These are phyloP conservation scores for Turritis glabra DNA, from an alignment of 345 rosid genomes.

Conservation along the genomic window DNA sequence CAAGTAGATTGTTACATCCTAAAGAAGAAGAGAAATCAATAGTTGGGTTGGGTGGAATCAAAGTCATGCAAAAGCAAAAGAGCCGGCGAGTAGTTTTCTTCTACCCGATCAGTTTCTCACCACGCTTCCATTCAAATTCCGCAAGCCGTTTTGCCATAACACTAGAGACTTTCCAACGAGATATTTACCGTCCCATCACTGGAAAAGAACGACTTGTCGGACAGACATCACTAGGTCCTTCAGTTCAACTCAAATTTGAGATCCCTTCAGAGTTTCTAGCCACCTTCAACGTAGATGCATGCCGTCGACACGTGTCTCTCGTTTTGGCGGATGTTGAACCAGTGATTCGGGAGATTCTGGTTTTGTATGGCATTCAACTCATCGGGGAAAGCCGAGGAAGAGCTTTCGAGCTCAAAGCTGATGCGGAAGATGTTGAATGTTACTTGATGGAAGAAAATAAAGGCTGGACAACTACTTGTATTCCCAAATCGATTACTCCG, in stretches of 20 bases:
- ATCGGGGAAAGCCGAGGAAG: not conserved
- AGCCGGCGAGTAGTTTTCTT: conserved; percentile 1
- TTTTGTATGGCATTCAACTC: conserved; percentile 5
- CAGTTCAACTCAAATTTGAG: not conserved
- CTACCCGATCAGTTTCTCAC: conserved; percentile 1
- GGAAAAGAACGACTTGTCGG: conserved; percentile 11
- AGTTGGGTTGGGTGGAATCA: not conserved
- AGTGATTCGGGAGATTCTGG: not conserved
- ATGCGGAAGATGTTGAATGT: conserved; percentile 14
- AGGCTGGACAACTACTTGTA: conserved; percentile 8
- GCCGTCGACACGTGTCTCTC: not conserved
- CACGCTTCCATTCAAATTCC: not conserved
- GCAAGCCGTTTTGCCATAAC: not conserved
- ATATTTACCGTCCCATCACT: conserved; percentile 7
- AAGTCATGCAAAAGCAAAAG: not conserved
- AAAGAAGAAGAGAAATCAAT: not conserved
- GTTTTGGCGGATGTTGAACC: not conserved
- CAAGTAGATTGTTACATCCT: too few species aligned
- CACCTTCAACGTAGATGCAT: not conserved
- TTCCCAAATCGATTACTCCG: not conserved
- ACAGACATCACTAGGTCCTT: not conserved
- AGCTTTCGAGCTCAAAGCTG: conserved; percentile 13
- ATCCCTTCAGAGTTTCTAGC: not conserved
- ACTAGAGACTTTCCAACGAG: not conserved
- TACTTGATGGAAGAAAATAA: conserved; percentile 11